Evolutionary conservation across 495 filamentous ascomycete species (phyloP).

Genomic region (Pyrenula aspistea): DNA sequence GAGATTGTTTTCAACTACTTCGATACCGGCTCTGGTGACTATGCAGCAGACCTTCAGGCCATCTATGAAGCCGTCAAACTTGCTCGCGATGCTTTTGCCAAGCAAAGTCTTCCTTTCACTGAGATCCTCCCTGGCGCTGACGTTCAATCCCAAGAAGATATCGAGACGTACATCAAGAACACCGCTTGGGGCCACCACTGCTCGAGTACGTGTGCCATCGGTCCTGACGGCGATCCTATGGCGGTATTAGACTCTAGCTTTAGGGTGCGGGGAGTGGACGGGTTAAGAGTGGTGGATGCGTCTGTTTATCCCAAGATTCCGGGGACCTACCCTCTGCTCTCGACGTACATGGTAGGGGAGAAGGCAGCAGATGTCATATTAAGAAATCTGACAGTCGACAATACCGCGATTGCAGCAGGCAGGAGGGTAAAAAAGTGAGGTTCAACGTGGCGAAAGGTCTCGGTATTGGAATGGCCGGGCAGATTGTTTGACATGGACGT

Average conservation of each 20-base stretch:
- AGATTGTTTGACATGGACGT: too few relatives aligned
- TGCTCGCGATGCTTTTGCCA: slow-evolving; percentile 24
- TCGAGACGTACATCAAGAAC: slow-evolving; percentile 36
- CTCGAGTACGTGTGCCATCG: slow-evolving; percentile 45
- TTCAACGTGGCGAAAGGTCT: too few relatives aligned
- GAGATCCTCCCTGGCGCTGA: slow-evolving; percentile 38
- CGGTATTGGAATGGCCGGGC: too few relatives aligned
- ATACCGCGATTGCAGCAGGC: too few relatives aligned
- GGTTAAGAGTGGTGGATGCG: slow-evolving; percentile 51
- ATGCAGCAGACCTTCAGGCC: slow-evolving; percentile 27
- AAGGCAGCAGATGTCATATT: slow-evolving; percentile 50
- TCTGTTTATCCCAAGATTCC: slow-evolving; percentile 44
- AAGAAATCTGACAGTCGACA: too few relatives aligned
- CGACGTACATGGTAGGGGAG: slow-evolving; percentile 51
- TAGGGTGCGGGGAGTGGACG: slow-evolving; percentile 40
- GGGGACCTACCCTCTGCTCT: slow-evolving; percentile 46
- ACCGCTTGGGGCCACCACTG: slow-evolving; percentile 50
- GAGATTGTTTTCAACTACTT: slow-evolving; percentile 48
- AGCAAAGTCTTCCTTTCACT: slow-evolving; percentile 21
- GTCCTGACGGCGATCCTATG: slow-evolving; percentile 36
- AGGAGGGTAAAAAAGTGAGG: too few relatives aligned
- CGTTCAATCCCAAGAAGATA: slow-evolving; percentile 19
- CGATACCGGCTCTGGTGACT: slow-evolving; percentile 20
- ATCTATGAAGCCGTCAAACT: slow-evolving; percentile 34
- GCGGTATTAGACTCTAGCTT: slow-evolving; percentile 49